phyloP scores from a whole-genome alignment of 108 stramenopile species.

The Thalassiosira profunda region DNA sequence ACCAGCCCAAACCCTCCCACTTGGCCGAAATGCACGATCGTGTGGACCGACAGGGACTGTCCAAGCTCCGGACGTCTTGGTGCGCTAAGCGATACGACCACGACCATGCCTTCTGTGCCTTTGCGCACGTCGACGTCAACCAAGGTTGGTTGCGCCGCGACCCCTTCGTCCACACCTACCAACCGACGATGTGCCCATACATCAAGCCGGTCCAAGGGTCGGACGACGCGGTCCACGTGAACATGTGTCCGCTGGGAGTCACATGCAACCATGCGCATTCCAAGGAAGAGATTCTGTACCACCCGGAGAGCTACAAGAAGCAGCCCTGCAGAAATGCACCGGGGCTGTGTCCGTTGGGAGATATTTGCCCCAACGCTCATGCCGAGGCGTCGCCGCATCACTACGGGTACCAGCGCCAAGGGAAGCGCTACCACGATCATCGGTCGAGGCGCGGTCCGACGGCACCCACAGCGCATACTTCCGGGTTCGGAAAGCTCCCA shows the following conservation, averaged over 20 bases:
- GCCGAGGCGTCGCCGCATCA: conserved; percentile 24
- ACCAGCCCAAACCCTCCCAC: conserved; percentile 17
- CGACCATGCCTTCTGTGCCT: conserved; percentile 81
- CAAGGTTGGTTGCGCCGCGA: conserved; percentile 89
- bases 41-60: conserved; percentile 67
- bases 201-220: conserved; percentile 40
- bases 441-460: conserved; percentile 13
- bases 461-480: conserved; percentile 27
- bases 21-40: conserved; percentile 26
- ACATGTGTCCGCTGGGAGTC: conserved; percentile 47
- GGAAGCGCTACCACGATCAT: conserved; percentile 49
- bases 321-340: conserved; percentile 49
- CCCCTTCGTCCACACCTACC: conserved; percentile 59
- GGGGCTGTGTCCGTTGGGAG: conserved; percentile 59
- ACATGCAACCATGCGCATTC: conserved; percentile 78
- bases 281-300: conserved; percentile 82
- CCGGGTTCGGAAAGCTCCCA: conserved; percentile 35
- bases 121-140: conserved; percentile 84
- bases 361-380: conserved; percentile 80
- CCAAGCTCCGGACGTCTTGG: conserved; percentile 83
- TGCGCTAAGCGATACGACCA: conserved; percentile 92
- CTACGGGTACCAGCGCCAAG: conserved; percentile 42
- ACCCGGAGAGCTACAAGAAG: conserved; percentile 75
- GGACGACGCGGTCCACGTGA: conserved; percentile 37
- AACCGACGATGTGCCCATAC: conserved; percentile 65